phyloP scores from a whole-genome alignment of 257 asterid genomes.

The Buddleja alternifolia region DNA sequence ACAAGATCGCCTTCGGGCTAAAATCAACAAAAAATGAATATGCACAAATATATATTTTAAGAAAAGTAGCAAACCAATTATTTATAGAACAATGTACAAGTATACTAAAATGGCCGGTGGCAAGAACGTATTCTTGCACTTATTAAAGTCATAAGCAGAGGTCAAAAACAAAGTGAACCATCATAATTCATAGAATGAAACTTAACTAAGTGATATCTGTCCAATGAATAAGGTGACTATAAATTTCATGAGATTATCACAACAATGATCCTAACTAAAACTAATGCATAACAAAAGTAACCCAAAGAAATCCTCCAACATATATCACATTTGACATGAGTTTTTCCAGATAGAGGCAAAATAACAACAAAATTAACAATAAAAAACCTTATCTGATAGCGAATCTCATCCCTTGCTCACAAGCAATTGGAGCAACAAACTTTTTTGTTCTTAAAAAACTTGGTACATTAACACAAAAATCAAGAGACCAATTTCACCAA shows the following conservation, averaged over 20 bases:
- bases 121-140: too few relatives aligned
- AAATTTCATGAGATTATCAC: conserved; percentile 36
- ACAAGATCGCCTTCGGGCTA: too few relatives aligned
- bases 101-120: too few relatives aligned
- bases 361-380: conserved; percentile 18
- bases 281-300: conserved; percentile 39
- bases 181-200: neutral
- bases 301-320: conserved; percentile 40
- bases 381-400: conserved; percentile 83
- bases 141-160: too few relatives aligned
- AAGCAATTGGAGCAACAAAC: conserved; percentile 88
- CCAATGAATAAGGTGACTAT: neutral
- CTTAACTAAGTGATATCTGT: neutral
- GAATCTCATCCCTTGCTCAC: conserved; percentile 97
- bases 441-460: too few relatives aligned
- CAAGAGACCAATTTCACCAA: too few relatives aligned
- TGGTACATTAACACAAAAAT: too few relatives aligned
- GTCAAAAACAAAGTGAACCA: neutral
- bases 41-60: too few relatives aligned
- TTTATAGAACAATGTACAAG: neutral
- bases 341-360: conserved; percentile 30
- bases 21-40: too few relatives aligned
- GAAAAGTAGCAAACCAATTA: too few relatives aligned
- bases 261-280: conserved; percentile 44
- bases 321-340: conserved; percentile 38